These are phyloP conservation scores for Starmerella sp. DNA, from an alignment of 805 yeast genomes.

Conservation along the genomic window DNA sequence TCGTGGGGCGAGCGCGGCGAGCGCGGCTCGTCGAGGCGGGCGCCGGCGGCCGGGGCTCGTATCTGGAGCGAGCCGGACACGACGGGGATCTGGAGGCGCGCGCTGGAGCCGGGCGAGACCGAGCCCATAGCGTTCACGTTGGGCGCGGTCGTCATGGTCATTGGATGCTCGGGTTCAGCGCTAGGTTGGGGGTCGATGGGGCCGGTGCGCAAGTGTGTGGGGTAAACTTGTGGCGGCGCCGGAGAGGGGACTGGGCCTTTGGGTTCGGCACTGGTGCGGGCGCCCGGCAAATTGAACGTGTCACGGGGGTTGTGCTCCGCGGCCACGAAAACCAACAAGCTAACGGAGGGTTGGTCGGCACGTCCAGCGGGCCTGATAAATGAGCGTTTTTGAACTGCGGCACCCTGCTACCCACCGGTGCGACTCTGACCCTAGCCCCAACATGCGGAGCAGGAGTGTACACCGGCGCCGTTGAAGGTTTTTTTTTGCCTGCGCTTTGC, in stretches of 20 bases:
- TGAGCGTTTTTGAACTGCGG: not conserved
- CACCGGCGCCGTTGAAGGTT: slow-evolving; percentile 1
- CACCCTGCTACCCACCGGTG: slow-evolving; percentile 5
- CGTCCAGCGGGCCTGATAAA: not conserved
- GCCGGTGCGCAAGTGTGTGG: not conserved
- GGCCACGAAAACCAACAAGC: not conserved
- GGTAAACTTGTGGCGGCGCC: not conserved
- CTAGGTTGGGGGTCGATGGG: not conserved
- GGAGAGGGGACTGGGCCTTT: not conserved
- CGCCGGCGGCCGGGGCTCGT: not conserved
- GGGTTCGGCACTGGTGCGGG: not conserved
- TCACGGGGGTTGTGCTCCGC: not conserved
- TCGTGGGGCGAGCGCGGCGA: not conserved
- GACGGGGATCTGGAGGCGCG: not conserved
- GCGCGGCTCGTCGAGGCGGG: not conserved
- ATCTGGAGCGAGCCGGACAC: slow-evolving; percentile 2
- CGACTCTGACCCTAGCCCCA: not conserved
- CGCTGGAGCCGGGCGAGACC: not conserved
- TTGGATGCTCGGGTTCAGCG: not conserved
- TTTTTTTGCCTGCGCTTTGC: not conserved
- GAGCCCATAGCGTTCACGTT: not conserved
- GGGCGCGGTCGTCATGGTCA: slow-evolving; percentile 2
- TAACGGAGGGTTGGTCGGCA: not conserved
- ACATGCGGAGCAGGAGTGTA: slow-evolving; percentile 1
- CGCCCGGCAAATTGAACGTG: not conserved